These are phyloP conservation scores for Viridothelium virens DNA, from an alignment of 495 filamentous ascomycete species.

Conservation along the genomic window DNA sequence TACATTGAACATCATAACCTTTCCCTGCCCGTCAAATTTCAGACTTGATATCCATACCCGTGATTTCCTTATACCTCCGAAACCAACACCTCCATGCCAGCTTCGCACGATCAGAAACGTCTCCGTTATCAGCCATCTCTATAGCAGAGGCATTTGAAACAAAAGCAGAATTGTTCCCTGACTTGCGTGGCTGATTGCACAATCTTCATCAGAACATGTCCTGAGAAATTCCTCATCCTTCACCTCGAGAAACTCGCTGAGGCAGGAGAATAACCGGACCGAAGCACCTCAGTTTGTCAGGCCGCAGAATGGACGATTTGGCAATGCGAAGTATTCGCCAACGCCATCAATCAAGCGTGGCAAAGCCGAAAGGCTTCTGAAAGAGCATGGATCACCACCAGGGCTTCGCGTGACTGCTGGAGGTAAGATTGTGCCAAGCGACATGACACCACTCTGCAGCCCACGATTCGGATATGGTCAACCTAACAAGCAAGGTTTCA, in stretches of 20 bases:
- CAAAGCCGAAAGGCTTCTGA: conserved; percentile 42
- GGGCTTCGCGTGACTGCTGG: conserved; percentile 58
- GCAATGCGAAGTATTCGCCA: conserved; percentile 24
- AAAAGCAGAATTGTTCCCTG: background rate
- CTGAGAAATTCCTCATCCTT: conserved; percentile 26
- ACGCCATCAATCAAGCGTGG: conserved; percentile 36
- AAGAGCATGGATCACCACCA: conserved; percentile 52
- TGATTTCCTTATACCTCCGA: background rate
- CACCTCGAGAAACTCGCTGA: conserved; percentile 17
- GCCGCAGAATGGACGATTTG: background rate
- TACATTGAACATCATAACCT: background rate
- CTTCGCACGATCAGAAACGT: too few relatives aligned
- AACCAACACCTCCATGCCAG: background rate
- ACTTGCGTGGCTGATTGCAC: conserved; percentile 13
- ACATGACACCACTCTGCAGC: conserved; percentile 30
- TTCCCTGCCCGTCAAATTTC: background rate
- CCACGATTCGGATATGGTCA: conserved; percentile 28
- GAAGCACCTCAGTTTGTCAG: background rate
- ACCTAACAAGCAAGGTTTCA: conserved; percentile 2
- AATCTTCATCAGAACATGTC: conserved; percentile 22
- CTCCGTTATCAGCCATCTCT: background rate
- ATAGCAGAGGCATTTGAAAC: background rate
- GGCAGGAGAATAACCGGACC: conserved; percentile 4
- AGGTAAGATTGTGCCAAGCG: conserved; percentile 53
- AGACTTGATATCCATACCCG: background rate